Evolutionary conservation across 1,284 basidiomycete genomes (phyloP).

Genomic region (Irpex lacteus): DNA sequence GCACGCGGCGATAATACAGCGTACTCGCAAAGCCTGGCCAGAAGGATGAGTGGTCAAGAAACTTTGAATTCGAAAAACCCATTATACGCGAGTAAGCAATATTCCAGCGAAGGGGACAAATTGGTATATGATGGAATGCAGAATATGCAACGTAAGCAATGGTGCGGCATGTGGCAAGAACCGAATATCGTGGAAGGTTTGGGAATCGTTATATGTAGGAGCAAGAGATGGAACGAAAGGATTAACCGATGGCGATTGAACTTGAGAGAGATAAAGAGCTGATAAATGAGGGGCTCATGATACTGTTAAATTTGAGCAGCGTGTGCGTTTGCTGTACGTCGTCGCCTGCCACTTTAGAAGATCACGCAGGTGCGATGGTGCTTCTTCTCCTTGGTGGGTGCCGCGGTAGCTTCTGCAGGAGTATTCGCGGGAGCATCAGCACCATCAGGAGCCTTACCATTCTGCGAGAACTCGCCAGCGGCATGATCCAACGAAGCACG

Average conservation of each 20-base stretch:
- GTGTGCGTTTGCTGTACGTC: conserved; percentile 13
- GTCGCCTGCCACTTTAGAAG: conserved; percentile 25
- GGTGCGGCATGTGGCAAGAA: background rate
- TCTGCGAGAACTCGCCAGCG: conserved; percentile 43
- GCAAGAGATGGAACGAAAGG: background rate
- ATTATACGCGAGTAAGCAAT: background rate
- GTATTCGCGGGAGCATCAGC: conserved; percentile 1
- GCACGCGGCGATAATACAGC: no score
- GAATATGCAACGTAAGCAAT: background rate
- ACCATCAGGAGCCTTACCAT: conserved; percentile 2
- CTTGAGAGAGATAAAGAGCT: background rate
- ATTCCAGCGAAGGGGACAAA: background rate
- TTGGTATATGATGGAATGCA: background rate
- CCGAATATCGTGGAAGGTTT: background rate
- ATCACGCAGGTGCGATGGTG: conserved; percentile 16
- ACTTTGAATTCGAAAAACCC: background rate
- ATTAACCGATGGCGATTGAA: background rate
- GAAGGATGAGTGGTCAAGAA: background rate
- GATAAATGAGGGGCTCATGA: background rate
- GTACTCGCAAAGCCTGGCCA: no score
- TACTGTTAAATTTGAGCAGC: background rate
- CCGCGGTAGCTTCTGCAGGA: background rate
- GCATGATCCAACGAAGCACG: conserved; percentile 50
- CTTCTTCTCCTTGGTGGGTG: background rate
- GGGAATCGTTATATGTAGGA: background rate